Evolutionary conservation across 495 filamentous ascomycete species (phyloP).

Genomic region (Aspergillus sclerotiicarbonarius): DNA sequence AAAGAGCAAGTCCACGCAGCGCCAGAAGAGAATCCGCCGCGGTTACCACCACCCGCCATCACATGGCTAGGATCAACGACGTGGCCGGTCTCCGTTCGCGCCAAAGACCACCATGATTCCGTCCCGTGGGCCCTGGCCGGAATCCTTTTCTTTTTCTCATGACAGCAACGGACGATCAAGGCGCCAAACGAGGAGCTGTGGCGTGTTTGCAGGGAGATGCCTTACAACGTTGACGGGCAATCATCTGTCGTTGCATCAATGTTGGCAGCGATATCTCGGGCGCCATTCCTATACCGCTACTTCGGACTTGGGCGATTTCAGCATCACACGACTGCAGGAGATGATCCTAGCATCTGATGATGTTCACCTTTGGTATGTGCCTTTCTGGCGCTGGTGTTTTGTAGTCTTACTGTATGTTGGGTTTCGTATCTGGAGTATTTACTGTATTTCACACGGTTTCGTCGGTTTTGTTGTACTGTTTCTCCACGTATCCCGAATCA

Average conservation of each 20-base stretch:
- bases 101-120: slow-evolving; percentile 9
- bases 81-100: slow-evolving; percentile 27
- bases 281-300: not conserved
- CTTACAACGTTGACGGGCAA: not conserved
- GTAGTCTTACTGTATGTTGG: not conserved
- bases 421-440: not conserved
- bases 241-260: not conserved
- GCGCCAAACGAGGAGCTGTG: slow-evolving; percentile 2
- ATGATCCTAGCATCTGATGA: not conserved
- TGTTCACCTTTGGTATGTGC: not conserved
- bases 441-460: not conserved
- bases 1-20: not conserved
- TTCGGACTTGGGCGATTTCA: not conserved
- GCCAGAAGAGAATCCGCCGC: not conserved
- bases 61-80: slow-evolving; percentile 24
- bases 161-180: slow-evolving; percentile 9
- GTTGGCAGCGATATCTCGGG: not conserved
- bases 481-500: not conserved
- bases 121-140: slow-evolving; percentile 15
- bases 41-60: slow-evolving; percentile 6
- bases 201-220: not conserved
- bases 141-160: slow-evolving; percentile 17
- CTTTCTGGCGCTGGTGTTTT: not conserved
- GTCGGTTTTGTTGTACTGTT: not conserved
- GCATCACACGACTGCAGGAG: not conserved